Conservation (phyloP, 73 alveolate species). For the Tetrahymena thermophila region DNA sequence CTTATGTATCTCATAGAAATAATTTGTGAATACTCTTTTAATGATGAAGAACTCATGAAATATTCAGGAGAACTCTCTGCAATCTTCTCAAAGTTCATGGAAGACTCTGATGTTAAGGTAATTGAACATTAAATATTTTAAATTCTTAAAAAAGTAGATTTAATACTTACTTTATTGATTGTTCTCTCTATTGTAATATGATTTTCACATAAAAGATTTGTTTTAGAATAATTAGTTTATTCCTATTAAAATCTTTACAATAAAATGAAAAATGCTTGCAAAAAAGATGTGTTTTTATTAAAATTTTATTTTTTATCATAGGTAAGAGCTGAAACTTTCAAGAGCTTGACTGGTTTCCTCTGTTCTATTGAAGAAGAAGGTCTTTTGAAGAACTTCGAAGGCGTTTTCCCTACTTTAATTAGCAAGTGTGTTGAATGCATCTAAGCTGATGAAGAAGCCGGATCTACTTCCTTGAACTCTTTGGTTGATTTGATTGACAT, state of each 20-base stretch:
- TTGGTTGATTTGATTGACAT: conserved; percentile 24
- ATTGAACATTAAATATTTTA: not conserved
- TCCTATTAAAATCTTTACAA: too few species aligned
- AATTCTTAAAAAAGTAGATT: not conserved
- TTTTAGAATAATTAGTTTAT: too few species aligned
- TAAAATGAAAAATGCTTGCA: too few species aligned
- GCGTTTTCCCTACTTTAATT: conserved; percentile 6
- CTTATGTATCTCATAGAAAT: conserved; percentile 34
- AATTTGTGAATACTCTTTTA: conserved; percentile 39
- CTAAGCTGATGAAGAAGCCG: conserved; percentile 28
- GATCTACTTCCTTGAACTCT: conserved; percentile 8
- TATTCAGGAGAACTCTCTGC: conserved; percentile 11
- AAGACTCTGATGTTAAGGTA: conserved; percentile 2
- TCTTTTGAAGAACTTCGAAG: conserved; percentile 10
- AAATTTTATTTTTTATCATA: not conserved
- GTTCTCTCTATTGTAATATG: too few species aligned
- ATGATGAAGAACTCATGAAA: conserved; percentile 33
- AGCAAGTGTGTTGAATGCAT: conserved; percentile 17
- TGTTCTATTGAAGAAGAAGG: conserved; percentile 33
- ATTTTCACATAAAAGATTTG: too few species aligned
- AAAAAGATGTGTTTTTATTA: too few species aligned
- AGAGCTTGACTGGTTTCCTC: conserved; percentile 24
- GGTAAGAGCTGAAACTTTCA: conserved; percentile 38
- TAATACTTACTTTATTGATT: too few species aligned
- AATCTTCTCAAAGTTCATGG: conserved; percentile 14